These are phyloP conservation scores for Hypoxylon sp. DNA, from an alignment of 2,329 filamentous ascomycete genomes.

Conservation along the genomic window DNA sequence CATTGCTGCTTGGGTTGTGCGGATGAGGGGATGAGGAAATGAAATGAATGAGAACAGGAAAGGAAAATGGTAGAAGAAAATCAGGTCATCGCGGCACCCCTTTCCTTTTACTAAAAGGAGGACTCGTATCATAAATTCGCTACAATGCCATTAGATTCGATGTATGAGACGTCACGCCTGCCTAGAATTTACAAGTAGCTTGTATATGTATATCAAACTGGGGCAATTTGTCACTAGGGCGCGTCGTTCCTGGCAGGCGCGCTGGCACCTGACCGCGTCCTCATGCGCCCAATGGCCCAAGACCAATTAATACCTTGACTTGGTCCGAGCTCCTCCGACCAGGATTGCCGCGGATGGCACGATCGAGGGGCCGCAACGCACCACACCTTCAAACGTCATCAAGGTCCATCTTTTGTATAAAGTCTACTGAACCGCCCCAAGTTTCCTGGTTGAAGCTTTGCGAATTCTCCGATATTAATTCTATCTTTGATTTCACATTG, in stretches of 20 bases:
- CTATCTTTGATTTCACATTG: neutral
- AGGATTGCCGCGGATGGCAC: slow-evolving; percentile 26
- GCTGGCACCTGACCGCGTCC: slow-evolving; percentile 47
- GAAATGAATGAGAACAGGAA: slow-evolving; percentile 10
- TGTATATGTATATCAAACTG: slow-evolving; percentile 16
- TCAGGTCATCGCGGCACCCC: slow-evolving; percentile 1
- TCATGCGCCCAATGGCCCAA: slow-evolving; percentile 31
- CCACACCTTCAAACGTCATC: slow-evolving; percentile 37
- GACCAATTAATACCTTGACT: slow-evolving; percentile 25
- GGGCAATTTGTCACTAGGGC: slow-evolving; percentile 5
- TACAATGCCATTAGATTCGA: slow-evolving; percentile 16
- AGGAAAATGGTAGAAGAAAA: slow-evolving; percentile 7
- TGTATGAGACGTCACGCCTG: slow-evolving; percentile 23
- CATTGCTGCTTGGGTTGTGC: slow-evolving; percentile 67
- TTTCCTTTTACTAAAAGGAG: neutral
- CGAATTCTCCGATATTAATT: slow-evolving; percentile 1
- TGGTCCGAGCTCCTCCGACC: slow-evolving; percentile 43
- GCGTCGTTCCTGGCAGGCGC: slow-evolving; percentile 43
- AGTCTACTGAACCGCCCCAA: slow-evolving; percentile 28
- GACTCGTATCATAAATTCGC: neutral
- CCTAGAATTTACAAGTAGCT: slow-evolving; percentile 24
- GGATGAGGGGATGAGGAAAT: slow-evolving; percentile 2
- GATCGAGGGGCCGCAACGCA: slow-evolving; percentile 31
- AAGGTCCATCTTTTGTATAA: slow-evolving; percentile 8
- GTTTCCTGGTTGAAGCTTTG: slow-evolving; percentile 5